Base-by-base conservation (phyloP, 768 basidiomycete genomes). In the Austroboletus eburneus region DNA sequence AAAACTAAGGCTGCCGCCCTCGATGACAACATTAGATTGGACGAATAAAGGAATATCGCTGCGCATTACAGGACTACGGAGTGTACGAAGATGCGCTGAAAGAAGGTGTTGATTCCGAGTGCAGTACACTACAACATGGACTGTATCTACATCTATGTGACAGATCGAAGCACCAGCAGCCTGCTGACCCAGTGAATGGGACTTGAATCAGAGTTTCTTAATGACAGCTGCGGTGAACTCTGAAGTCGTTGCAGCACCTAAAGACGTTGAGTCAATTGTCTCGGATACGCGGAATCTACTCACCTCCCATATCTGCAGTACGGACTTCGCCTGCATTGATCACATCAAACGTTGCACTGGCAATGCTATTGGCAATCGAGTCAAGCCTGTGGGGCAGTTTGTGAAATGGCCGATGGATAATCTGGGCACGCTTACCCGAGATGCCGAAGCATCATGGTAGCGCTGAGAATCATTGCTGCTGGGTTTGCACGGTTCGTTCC, bases 361-460 rank as follows among this genome's bases (percentile, higher is more conserved):
- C 91, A 62, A 99, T 96, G 61, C 72, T 83, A 75, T 98, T 96
- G 39, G 96, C 96, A 57, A 95, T 85, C 53, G 81, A 69, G 68
- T 97, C 92, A 46, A 98, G 86, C 40, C 91, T 93, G 43, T 59
- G 46, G 22, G 18, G 16, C 36, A 24, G 36, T 50, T 51, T 16
- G 39, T 49, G 36, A 49, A 17, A 27, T 5, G 44, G 32, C 17
- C 23, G 61, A 39, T 63, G 58, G 54, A 48, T 57, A 16, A 16
- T 39, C 7, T 2, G 2, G 14, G 21, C 17, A 17, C 42, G 64
- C 82, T 62, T 71, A 92, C 81, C 95, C 95, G 49, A 98, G 82
- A 67, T 96, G 93, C 57, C 95, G 79, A 53, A 99, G 81, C 85
- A 99, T 90, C 85, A 99, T 95, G 33, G 95, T 94, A 27, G 95